A percentile compares a stretch with the other conserved stretches of the same genome.
phyloP scores from a whole-genome alignment of 2,329 filamentous ascomycete species.

The Orbilia oligospora region DNA sequence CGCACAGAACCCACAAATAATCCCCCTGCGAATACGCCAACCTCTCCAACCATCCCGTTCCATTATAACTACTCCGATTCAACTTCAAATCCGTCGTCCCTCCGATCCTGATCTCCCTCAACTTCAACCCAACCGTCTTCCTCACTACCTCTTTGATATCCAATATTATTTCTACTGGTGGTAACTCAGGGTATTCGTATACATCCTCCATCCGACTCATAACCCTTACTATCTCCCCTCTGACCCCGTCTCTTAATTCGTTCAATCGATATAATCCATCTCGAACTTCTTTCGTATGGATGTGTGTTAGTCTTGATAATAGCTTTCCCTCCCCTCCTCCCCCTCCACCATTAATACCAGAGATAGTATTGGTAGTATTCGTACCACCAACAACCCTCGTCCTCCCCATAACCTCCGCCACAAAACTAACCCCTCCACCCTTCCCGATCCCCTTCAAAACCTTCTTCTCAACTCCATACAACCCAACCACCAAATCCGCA shows the following conservation, averaged over 20 bases:
- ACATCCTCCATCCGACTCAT: constrained; percentile 53
- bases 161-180: no score
- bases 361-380: no score
- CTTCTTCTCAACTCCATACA: constrained; percentile 49
- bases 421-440: constrained; percentile 44
- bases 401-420: constrained; percentile 47
- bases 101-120: constrained; percentile 52
- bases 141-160: constrained; percentile 1
- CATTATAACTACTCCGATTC: constrained; percentile 37
- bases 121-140: constrained; percentile 1
- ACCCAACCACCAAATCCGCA: constrained; percentile 44
- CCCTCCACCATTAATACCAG: neutral
- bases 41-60: constrained; percentile 42
- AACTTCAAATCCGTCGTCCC: constrained; percentile 47
- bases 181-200: constrained; percentile 41
- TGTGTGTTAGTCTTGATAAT: constrained; percentile 37
- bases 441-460: constrained; percentile 3
- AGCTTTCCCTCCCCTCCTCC: neutral
- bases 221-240: constrained; percentile 44
- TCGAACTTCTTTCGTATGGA: constrained; percentile 50
- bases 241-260: constrained; percentile 45
- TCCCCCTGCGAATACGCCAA: constrained; percentile 50
- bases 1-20: constrained; percentile 47
- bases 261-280: constrained; percentile 46
- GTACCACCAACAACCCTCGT: neutral